Evolutionary conservation across 495 filamentous ascomycete species (phyloP), one percentile per base, ranked within the genome.

Genomic region (Cercophora scortea): DNA sequence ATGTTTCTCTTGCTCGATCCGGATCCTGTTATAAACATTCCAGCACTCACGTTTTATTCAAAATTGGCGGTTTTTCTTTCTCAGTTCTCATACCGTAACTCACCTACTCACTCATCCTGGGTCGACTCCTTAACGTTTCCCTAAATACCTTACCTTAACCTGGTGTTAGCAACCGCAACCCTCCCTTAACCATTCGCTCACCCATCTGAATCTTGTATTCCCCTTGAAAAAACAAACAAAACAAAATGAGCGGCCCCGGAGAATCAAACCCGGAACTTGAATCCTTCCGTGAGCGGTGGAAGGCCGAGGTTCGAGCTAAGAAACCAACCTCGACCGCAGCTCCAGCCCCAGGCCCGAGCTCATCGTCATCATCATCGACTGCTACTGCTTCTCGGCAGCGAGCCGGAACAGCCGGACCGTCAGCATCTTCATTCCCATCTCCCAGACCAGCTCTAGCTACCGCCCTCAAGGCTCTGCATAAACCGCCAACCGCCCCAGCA

Each of bases 261-360:
- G 62, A 60, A 8, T 46, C 62, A 11, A 68, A 65, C 42, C 64
- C 65, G 0, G 68, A 71, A 25, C 65, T 71, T 32, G 65, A 71
- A 50, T 68, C 65, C 8, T 71, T 71, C 52, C 63, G 68, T 2
- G 61, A 64, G 19, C 61, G 70, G 59, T 71, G 68, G 68, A 60
- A 51, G 15, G 63, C 68, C n/a, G 68, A 71, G 39, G 60, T 71
- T 7, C 57, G 51, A 42, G 55, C 62, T 0, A 64, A 54, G 42
- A 46, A 54, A 1, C 58, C 54, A 4, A 36, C 50, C 18, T 18
- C 53, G 6, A 32, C 38, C 8, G 32, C 52, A 0, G 38, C 40
- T 11, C 6, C 44, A 13, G 45, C 52, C 5, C 15, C 12, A 17
- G 16, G 19, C 17, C 39, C 33, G 17, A 36, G 25, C n/a, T 15